phyloP scores from a whole-genome alignment of 495 filamentous ascomycete species.

The Penicillium goetzii region DNA sequence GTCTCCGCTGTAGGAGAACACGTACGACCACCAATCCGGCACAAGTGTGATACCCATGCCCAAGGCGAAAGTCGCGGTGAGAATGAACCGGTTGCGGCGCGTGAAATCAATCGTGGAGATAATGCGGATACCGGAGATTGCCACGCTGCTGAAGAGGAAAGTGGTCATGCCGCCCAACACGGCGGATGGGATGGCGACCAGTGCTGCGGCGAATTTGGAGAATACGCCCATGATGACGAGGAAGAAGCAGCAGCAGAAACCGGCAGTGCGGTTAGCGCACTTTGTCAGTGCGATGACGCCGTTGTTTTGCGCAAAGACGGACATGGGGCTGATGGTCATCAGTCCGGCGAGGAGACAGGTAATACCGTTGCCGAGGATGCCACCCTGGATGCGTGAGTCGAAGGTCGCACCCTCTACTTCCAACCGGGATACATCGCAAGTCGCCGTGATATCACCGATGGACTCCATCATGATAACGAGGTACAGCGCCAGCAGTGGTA shows the following conservation, averaged over 20 bases:
- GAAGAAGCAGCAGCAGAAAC: slow-evolving; percentile 78
- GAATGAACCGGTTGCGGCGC: slow-evolving; percentile 83
- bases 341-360: slow-evolving; percentile 81
- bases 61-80: slow-evolving; percentile 75
- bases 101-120: slow-evolving; percentile 79
- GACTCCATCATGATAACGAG: slow-evolving; percentile 88
- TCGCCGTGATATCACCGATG: slow-evolving; percentile 68
- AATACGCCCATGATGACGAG: slow-evolving; percentile 88
- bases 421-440: slow-evolving; percentile 78
- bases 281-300: slow-evolving; percentile 88
- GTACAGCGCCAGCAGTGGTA: slow-evolving; percentile 84
- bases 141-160: slow-evolving; percentile 84
- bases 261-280: slow-evolving; percentile 86
- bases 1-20: slow-evolving; percentile 74
- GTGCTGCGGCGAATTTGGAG: slow-evolving; percentile 87
- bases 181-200: slow-evolving; percentile 78
- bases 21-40: slow-evolving; percentile 72
- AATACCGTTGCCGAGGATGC: slow-evolving; percentile 74
- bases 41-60: slow-evolving; percentile 84
- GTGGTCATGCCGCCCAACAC: slow-evolving; percentile 94
- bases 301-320: slow-evolving; percentile 86
- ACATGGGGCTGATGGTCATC: slow-evolving; percentile 84
- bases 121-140: slow-evolving; percentile 84
- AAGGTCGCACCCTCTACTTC: slow-evolving; percentile 79
- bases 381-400: slow-evolving; percentile 89